Base-by-base conservation (phyloP, 169 alveolate species). In the Plasmodium inui region DNA sequence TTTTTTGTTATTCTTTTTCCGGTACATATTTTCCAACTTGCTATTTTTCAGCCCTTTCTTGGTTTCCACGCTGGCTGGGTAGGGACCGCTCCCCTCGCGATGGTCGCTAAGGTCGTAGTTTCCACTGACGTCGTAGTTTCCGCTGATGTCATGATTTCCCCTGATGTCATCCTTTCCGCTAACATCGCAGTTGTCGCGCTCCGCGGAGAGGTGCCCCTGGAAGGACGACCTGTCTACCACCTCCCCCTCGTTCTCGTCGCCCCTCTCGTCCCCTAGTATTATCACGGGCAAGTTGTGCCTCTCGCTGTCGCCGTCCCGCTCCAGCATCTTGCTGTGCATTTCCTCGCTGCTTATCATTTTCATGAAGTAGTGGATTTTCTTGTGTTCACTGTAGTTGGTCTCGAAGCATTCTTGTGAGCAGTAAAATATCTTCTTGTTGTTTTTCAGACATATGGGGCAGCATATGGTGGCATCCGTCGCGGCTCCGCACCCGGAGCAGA, bases 401-500 rank as follows among this genome's bases (percentile, higher is more conserved):
- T 88, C 94, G 22, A 57, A 88, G 46, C 94, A 88, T 88, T 88
- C 94, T 78, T 88, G 94, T 2, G 94, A 72, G 19, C 94, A 88
- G 82, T 88, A 88, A 76, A 88, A 88, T 55, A 67, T 72, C 50
- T 80, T 41, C 73, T 88, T 88, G 82, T 88, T 88, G 82, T 88
- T 55, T 61, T 79, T 70, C 37, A 88, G 70, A 50, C 94, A 88
- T 32, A 88, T 80, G 71, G 94, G 94, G 74, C 94, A 88, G 39
- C 94, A 88, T 26, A 88, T 88, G 67, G 88, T 88, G 34, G 72
- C 83, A 53, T 61, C 89, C n/a, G 94, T 78, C 6, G 32, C 82
- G 30, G 82, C 39, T 79, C 94, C 89, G n/a, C 94, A 88, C 30
- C 94, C 94, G n/a, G 94, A 79, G 70, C 94, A 88, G 61, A 88